Percentiles rank a stretch among this genome's conserved stretches.
Conservation (phyloP, 1,139 yeast genomes). For the Geotrichum carabidarum region DNA sequence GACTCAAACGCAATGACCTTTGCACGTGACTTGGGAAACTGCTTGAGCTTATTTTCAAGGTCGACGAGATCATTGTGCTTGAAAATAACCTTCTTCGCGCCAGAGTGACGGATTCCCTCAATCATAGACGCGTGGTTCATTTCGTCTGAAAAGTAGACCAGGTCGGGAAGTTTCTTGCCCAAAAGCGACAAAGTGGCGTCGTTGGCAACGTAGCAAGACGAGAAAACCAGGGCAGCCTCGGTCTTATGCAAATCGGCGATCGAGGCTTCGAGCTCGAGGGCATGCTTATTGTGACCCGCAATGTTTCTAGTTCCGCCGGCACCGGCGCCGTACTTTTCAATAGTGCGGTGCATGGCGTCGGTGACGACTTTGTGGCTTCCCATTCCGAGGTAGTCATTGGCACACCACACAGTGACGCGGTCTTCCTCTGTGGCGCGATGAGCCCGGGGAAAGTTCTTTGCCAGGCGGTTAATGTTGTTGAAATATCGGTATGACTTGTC, state of each 20-base stretch:
- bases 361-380: conserved; percentile 72
- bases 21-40: conserved; percentile 79
- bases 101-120: conserved; percentile 87
- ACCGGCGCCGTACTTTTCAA: conserved; percentile 92
- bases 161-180: conserved; percentile 83
- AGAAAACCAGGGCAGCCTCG: conserved; percentile 90
- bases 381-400: conserved; percentile 95
- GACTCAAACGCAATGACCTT: conserved; percentile 95
- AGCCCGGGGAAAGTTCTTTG: conserved; percentile 88
- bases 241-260: conserved; percentile 88
- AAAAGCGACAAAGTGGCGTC: conserved; percentile 91
- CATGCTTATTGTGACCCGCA: conserved; percentile 93
- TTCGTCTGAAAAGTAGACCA: conserved; percentile 89
- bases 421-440: conserved; percentile 69
- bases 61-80: conserved; percentile 84
- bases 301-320: conserved; percentile 99
- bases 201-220: conserved; percentile 94
- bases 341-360: conserved; percentile 68
- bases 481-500: conserved; percentile 94
- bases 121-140: conserved; percentile 97
- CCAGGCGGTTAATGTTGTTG: conserved; percentile 94
- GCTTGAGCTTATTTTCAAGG: conserved; percentile 68
- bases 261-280: conserved; percentile 78
- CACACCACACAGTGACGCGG: conserved; percentile 97
- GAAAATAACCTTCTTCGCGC: conserved; percentile 82